Conservation (phyloP, 2,329 filamentous ascomycete genomes). For the Venturia oleaginea region DNA sequence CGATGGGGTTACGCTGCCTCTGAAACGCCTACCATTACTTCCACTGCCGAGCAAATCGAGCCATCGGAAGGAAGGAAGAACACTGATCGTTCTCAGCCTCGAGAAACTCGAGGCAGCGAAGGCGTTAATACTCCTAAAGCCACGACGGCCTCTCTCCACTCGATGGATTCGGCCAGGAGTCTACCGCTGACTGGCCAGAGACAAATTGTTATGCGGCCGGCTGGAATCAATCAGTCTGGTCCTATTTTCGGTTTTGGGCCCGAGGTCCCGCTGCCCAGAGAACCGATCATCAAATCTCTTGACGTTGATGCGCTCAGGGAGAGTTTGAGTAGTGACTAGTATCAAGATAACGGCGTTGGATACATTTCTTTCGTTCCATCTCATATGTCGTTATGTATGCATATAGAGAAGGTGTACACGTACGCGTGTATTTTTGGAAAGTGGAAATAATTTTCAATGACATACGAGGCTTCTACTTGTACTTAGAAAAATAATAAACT, state of each 20-base stretch:
- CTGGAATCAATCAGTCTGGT: slow-evolving; percentile 30
- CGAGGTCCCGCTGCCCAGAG: slow-evolving; percentile 24
- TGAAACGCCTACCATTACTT: slow-evolving; percentile 27
- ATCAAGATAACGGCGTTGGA: background rate
- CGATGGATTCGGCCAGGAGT: slow-evolving; percentile 27
- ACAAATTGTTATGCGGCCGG: slow-evolving; percentile 19
- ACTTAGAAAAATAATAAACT: too few species aligned
- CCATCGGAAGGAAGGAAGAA: background rate
- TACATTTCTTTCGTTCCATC: background rate
- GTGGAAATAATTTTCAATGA: background rate
- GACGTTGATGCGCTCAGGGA: slow-evolving; percentile 31
- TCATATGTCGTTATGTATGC: background rate
- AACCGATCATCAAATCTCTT: slow-evolving; percentile 23
- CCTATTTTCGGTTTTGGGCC: slow-evolving; percentile 31
- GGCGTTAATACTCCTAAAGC: slow-evolving; percentile 28
- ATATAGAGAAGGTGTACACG: background rate
- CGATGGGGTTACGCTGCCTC: slow-evolving; percentile 54
- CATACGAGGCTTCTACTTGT: too few species aligned
- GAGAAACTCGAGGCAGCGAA: background rate
- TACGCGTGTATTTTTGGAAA: background rate
- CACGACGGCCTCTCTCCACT: slow-evolving; percentile 27
- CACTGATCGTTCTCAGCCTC: background rate
- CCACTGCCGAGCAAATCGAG: slow-evolving; percentile 20
- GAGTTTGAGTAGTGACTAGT: slow-evolving; percentile 1
- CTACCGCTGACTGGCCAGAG: background rate